Conservation (phyloP, 2,329 filamentous ascomycete genomes). For the Bimuria novae-zelandiae region DNA sequence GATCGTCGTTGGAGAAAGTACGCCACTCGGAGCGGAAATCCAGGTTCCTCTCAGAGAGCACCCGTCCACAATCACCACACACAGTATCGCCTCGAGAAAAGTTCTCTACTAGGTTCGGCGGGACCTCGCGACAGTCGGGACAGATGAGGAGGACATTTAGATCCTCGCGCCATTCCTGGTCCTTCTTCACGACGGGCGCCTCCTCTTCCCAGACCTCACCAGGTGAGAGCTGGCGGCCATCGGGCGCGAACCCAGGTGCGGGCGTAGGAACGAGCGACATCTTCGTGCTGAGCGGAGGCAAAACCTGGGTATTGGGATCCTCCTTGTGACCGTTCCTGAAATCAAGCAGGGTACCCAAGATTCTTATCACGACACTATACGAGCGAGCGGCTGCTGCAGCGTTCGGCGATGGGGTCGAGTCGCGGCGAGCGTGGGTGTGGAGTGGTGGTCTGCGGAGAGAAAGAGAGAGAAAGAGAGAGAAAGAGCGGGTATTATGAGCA, state of each 20-base stretch:
- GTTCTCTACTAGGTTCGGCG: slow-evolving; percentile 92
- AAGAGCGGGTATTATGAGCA: background rate
- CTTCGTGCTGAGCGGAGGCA: background rate
- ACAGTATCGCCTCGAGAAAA: slow-evolving; percentile 92
- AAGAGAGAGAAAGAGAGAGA: slow-evolving; percentile 5
- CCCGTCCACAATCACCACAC: slow-evolving; percentile 87
- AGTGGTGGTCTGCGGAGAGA: slow-evolving; percentile 16
- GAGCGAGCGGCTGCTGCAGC: slow-evolving; percentile 14
- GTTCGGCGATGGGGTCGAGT: background rate
- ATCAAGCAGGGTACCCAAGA: background rate
- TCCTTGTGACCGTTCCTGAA: background rate
- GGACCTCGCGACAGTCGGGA: slow-evolving; percentile 84
- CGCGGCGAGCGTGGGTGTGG: slow-evolving; percentile 17
- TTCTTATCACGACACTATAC: slow-evolving; percentile 6
- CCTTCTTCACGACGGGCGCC: slow-evolving; percentile 33
- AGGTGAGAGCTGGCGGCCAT: slow-evolving; percentile 48
- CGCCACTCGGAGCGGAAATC: slow-evolving; percentile 98
- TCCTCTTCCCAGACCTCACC: slow-evolving; percentile 50
- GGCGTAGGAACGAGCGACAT: slow-evolving; percentile 25
- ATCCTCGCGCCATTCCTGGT: slow-evolving; percentile 73
- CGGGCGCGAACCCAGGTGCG: slow-evolving; percentile 28
- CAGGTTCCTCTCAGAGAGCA: slow-evolving; percentile 87
- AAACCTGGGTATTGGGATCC: background rate
- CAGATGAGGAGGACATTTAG: slow-evolving; percentile 85
- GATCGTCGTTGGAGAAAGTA: slow-evolving; percentile 97